Base-by-base conservation (phyloP, 2,329 filamentous ascomycete genomes). In the Aspergillus fijiensis region DNA sequence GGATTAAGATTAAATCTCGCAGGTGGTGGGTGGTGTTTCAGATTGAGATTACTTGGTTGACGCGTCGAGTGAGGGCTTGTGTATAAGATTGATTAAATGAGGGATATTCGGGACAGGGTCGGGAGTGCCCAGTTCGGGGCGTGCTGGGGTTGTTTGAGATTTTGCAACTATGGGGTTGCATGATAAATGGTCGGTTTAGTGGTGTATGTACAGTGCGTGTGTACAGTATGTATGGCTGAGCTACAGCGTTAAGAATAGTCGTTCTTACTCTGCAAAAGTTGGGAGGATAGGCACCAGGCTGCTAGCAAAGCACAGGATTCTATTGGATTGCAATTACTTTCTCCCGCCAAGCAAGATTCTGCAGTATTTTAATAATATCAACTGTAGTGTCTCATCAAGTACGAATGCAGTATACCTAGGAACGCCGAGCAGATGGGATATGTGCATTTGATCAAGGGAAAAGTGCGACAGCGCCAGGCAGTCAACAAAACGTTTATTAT, bases 381-480 rank as follows among this genome's bases (percentile, higher is more conserved):
- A 45, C 2, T 45, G 39, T 45, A 9, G 16, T 45, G 6, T n/a
- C 19, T 45, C 39, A n/a, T 45, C 16, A 19, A 45, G 39, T 45
- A 45, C 39, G 39, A 57, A 39, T 25, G 48, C 59, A 59, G 48
- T 25, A 61, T 55, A 54, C 55, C 60, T 59, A 63, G 27, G 14
- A 71, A 72, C 67, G 66, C 69, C 67, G 48, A 57, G 42, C 33
- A 65, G 56, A 65, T 70, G 63, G 60, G 53, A 49, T 63, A 66
- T 64, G 51, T 52, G 62, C 53, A 63, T 39, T 51, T 57, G 50
- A 55, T 3, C 10, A 29, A 9, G 27, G 9, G 7, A 29, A 29
- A 29, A 57, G 50, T 12, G 60, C 59, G 64, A 70, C 67, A 66
- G 72, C 71, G 67, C 71, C 70, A 64, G 71, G 70, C 70, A 65